phyloP scores from a whole-genome alignment of 2,329 filamentous ascomycete genomes.

The Didymella arachidicola region DNA sequence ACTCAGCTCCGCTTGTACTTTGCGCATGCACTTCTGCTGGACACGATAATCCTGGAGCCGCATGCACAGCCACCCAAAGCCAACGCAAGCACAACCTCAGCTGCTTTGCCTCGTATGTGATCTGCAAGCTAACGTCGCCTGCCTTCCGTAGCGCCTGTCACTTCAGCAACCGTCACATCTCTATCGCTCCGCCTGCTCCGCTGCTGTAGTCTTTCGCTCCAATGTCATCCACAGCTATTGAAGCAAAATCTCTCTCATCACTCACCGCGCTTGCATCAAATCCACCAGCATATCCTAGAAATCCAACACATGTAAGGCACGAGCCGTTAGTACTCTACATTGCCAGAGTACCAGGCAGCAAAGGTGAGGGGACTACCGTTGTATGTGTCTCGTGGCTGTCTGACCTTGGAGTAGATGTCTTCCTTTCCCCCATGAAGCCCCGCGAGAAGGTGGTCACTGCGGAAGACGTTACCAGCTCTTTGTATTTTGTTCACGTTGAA shows the following conservation, averaged over 20 bases:
- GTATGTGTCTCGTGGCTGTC: constrained; percentile 1
- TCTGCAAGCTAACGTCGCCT: constrained; percentile 25
- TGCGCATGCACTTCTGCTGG: constrained; percentile 26
- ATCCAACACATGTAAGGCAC: constrained; percentile 72
- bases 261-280: constrained; percentile 84
- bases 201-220: constrained; percentile 24
- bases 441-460: constrained; percentile 86
- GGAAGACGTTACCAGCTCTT: constrained; percentile 82
- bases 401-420: constrained; percentile 71
- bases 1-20: constrained; percentile 25
- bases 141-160: constrained; percentile 16
- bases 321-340: constrained; percentile 87
- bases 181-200: constrained; percentile 19
- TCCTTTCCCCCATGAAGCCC: constrained; percentile 90
- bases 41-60: constrained; percentile 28
- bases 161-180: constrained; percentile 22
- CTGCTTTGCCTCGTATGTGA: constrained; percentile 34
- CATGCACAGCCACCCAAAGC: constrained; percentile 41
- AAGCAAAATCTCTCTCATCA: constrained; percentile 82
- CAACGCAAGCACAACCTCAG: constrained; percentile 34
- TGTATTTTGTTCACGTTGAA: constrained; percentile 91
- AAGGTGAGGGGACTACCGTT: constrained; percentile 64
- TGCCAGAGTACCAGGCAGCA: constrained; percentile 87
- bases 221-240: constrained; percentile 59
- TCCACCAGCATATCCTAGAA: constrained; percentile 84